Percentiles rank a stretch among this genome's conserved stretches.
phyloP scores from a whole-genome alignment of 768 basidiomycete species.

The Tulasnella calospora region DNA sequence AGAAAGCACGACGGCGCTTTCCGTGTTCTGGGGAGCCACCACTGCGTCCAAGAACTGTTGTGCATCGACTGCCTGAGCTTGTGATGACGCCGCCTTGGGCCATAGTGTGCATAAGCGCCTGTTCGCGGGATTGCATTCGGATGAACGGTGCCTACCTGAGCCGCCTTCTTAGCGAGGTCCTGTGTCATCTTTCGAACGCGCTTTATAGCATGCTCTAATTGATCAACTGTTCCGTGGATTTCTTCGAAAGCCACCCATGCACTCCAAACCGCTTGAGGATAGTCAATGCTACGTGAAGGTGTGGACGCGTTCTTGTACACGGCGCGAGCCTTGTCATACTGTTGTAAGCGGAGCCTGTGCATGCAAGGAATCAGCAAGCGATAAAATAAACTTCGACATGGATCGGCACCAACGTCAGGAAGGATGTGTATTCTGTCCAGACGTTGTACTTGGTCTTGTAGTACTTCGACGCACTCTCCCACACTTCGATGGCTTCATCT shows the following conservation, averaged over 20 bases:
- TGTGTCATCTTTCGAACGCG: slow-evolving; percentile 61
- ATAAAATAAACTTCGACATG: neutral
- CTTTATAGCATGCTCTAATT: slow-evolving; percentile 51
- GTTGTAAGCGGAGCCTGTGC: slow-evolving; percentile 44
- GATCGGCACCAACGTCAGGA: slow-evolving; percentile 53
- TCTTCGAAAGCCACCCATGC: slow-evolving; percentile 87
- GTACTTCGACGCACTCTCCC: slow-evolving; percentile 60
- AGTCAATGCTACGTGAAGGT: slow-evolving; percentile 71
- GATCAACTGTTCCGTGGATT: slow-evolving; percentile 65
- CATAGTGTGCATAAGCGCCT: neutral
- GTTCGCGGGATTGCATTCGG: neutral
- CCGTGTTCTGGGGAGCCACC: neutral
- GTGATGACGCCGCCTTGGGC: neutral
- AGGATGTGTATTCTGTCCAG: slow-evolving; percentile 71
- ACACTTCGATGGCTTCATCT: slow-evolving; percentile 41
- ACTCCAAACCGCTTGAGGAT: slow-evolving; percentile 93
- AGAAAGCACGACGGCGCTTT: neutral
- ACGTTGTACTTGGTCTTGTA: slow-evolving; percentile 67
- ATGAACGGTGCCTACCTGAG: slow-evolving; percentile 17
- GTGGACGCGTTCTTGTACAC: slow-evolving; percentile 56
- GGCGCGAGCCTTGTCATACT: slow-evolving; percentile 55
- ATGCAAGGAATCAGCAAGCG: slow-evolving; percentile 1
- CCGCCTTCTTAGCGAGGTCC: slow-evolving; percentile 35
- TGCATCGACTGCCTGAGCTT: neutral
- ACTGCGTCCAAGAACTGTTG: neutral